Base-by-base conservation (phyloP, 169 alveolate genomes). In the Cryptosporidium baileyi region DNA sequence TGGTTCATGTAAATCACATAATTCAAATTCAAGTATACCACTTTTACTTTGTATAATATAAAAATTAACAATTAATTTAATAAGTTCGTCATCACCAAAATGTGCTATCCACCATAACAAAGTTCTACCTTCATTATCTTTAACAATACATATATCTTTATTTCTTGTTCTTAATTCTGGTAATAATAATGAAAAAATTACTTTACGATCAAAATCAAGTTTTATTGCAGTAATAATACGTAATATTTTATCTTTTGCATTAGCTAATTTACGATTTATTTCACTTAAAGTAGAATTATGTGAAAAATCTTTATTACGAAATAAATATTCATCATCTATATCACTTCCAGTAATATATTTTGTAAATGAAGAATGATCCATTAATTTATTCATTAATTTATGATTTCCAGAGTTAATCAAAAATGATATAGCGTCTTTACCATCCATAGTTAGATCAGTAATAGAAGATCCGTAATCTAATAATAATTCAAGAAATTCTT, bases 371-470 rank as follows among this genome's bases (percentile, higher is more conserved):
- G 85, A 34, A 22, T 74, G 85, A 1, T 38, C 45, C 22, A 57
- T 74, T 30, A 74, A 19, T 28, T 38, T 54, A n/a, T 36, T 30
- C 6, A 74, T 22, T 32, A 74, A 43, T 9, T 51, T 8, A 24
- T 51, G 32, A 32, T 74, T 38, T 19, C 74, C 85, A 6, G 67
- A 54, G 7, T 54, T 61, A 34, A 74, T 74, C 22, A 74, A 24
- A 74, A 74, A 74, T 13, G 85, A 74, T 28, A 74, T 59, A 2
- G 85, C 63, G 49, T 74, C 85, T 32, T 74, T 74, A 1, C 74
- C 85, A 7, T 74, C 85, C 30, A 54, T 36, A 1, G 85, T 74
- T 22, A 74, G 13, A 17, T 74, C 85, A 36, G 85, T 74, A 6
- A 74, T 59, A 6, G 85, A 74, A 11, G 85, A 52, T 41, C 60